phyloP scores from a whole-genome alignment of 176 grass and related monocot genomes.

The Eragrostis curvula region DNA sequence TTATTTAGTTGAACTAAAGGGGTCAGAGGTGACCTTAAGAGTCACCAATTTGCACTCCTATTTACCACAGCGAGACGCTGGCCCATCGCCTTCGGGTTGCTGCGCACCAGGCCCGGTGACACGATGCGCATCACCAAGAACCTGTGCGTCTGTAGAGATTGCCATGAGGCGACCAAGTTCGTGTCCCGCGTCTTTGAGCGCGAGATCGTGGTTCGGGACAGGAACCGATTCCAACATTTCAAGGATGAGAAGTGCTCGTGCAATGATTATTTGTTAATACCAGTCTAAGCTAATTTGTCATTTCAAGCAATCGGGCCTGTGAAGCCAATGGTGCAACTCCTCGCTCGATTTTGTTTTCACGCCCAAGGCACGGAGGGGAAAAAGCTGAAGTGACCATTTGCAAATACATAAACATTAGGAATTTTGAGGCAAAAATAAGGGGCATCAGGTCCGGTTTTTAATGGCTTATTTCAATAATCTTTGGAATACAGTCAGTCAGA shows the following conservation, averaged over 20 bases:
- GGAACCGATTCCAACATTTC: slow-evolving; percentile 85
- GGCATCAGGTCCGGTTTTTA: too few species aligned
- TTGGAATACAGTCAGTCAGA: too few species aligned
- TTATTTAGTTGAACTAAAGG: too few species aligned
- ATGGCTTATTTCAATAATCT: too few species aligned
- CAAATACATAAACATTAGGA: too few species aligned
- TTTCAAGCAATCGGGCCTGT: not conserved
- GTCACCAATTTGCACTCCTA: too few species aligned
- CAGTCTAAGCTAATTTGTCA: not conserved
- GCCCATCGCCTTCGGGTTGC: slow-evolving; percentile 77
- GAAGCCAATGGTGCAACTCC: not conserved
- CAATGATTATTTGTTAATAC: slow-evolving; percentile 77
- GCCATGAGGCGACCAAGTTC: slow-evolving; percentile 67
- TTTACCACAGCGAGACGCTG: slow-evolving; percentile 94
- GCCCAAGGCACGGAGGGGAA: too few species aligned
- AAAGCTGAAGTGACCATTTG: too few species aligned
- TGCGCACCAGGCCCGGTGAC: slow-evolving; percentile 46
- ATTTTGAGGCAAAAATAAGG: too few species aligned
- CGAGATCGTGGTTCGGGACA: slow-evolving; percentile 77
- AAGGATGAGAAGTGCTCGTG: slow-evolving; percentile 75
- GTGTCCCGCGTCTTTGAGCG: slow-evolving; percentile 65
- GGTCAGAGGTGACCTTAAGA: too few species aligned
- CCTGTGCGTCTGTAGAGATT: slow-evolving; percentile 72
- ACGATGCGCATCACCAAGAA: slow-evolving; percentile 74
- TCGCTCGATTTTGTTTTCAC: too few species aligned